Conservation (phyloP, 805 yeast species). For the Cyberlindnera suaveolens region DNA sequence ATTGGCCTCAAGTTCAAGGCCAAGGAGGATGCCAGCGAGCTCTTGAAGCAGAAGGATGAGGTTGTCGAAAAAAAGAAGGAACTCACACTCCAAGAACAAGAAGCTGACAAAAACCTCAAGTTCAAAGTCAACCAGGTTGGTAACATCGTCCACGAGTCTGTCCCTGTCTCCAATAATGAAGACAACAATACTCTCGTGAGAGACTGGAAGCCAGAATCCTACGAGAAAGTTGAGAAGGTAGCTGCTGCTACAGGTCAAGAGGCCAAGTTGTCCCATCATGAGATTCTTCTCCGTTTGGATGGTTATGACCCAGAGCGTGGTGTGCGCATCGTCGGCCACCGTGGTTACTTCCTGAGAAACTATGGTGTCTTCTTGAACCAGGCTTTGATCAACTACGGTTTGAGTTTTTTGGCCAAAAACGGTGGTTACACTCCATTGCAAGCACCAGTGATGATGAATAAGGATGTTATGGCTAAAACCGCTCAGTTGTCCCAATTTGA, state of each 20-base stretch:
- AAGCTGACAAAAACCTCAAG: slow-evolving; percentile 69
- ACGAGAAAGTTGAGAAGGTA: slow-evolving; percentile 48
- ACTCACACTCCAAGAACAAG: slow-evolving; percentile 63
- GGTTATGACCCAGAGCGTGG: slow-evolving; percentile 99
- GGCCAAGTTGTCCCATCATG: slow-evolving; percentile 89
- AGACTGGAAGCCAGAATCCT: slow-evolving; percentile 79
- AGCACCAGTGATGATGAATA: slow-evolving; percentile 99
- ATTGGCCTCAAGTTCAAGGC: slow-evolving; percentile 90
- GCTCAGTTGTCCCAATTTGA: slow-evolving; percentile 97
- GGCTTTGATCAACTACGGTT: slow-evolving; percentile 95
- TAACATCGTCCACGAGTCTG: slow-evolving; percentile 89
- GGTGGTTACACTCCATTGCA: slow-evolving; percentile 87
- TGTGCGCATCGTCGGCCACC: slow-evolving; percentile 94
- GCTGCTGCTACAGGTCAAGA: slow-evolving; percentile 75
- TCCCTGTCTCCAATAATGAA: slow-evolving; percentile 82
- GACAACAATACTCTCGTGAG: slow-evolving; percentile 84
- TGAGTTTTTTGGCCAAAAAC: slow-evolving; percentile 69
- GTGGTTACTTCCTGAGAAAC: slow-evolving; percentile 94
- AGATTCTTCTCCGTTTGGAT: slow-evolving; percentile 85
- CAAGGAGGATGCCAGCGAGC: slow-evolving; percentile 88
- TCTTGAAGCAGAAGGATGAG: slow-evolving; percentile 75
- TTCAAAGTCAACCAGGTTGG: slow-evolving; percentile 86
- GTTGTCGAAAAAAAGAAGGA: slow-evolving; percentile 64
- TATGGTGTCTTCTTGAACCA: slow-evolving; percentile 97
- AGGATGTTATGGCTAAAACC: slow-evolving; percentile 98